These are phyloP conservation scores for Cutaneotrichosporon dermatis DNA, from an alignment of 1,284 basidiomycete species.

Conservation along the genomic window DNA sequence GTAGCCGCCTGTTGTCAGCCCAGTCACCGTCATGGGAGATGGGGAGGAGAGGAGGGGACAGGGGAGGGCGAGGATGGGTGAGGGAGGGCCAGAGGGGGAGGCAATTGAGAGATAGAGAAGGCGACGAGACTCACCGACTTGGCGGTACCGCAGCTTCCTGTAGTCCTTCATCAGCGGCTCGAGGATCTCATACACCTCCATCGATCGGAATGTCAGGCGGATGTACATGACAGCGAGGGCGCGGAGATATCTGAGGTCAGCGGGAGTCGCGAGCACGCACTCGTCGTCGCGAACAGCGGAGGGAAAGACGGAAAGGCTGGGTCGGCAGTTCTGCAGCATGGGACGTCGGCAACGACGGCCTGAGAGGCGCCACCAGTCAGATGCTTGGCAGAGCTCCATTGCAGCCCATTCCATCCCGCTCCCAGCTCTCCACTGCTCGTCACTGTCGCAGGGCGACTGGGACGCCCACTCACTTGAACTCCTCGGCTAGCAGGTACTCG, in stretches of 20 bases:
- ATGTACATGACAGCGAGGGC: conserved; percentile 92
- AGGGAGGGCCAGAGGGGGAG: too few species aligned
- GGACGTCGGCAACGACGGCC: too few species aligned
- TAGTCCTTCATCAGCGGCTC: conserved; percentile 94
- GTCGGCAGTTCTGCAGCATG: too few species aligned
- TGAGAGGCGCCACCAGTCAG: too few species aligned
- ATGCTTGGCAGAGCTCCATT: too few species aligned
- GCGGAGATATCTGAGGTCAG: conserved; percentile 69
- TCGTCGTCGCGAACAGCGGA: too few species aligned
- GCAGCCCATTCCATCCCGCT: too few species aligned
- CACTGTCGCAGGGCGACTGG: too few species aligned
- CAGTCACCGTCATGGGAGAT: neutral
- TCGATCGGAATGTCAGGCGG: conserved; percentile 83
- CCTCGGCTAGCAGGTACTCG: conserved; percentile 89
- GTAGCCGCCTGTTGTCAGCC: conserved; percentile 61
- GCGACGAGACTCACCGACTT: conserved; percentile 60
- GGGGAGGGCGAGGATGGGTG: too few species aligned
- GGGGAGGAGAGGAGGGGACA: too few species aligned
- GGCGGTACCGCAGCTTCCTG: conserved; percentile 75
- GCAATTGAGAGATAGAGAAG: neutral
- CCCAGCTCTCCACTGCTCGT: too few species aligned
- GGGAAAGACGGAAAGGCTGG: too few species aligned
- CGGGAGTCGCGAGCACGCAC: neutral
- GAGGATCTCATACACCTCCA: conserved; percentile 85
- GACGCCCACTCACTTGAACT: conserved; percentile 78